Base-by-base conservation (phyloP, 2,329 filamentous ascomycete species). In the Alternaria triticina region DNA sequence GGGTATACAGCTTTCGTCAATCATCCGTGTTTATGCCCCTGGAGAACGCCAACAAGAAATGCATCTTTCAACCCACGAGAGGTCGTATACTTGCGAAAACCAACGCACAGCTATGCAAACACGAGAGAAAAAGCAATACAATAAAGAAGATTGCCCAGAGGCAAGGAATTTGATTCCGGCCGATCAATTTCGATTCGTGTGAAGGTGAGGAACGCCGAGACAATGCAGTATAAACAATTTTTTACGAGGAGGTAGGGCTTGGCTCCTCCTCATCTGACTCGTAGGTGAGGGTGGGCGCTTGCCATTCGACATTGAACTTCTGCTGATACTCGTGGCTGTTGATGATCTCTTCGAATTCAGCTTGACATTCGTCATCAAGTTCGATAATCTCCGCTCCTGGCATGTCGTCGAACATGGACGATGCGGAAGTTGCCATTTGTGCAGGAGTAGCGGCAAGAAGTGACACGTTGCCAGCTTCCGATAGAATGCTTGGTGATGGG, bases 401-500 rank as follows among this genome's bases (percentile, higher is more conserved):
- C 8, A 75, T 74, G 6, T 69, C 67, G 36, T 57, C 63, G 25
- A 71, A 70, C 17, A 72, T 47, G n/a, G 49, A 57, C 36, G 13
- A 10, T 25, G 25, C 56, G 43, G 59, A 51, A 17, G 59, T 54
- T 15, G 62, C 23, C 3, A 58, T 17, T 10, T 67, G 67, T 8
- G 62, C 43, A 7, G 73, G 71, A 6, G 74, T 69, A n/a, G 59
- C 64, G 13, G 60, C 63, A 30, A 73, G 46, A 15, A 70, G 59
- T 15, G 73, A 70, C 22, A 68, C 62, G 44, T 69, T 70, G 28
- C 73, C 74, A 15, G 68, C 69, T 27, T 77, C 74, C 5, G 74
- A 76, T 20, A 70, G 28, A 12, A 74, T 50, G 54, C 74, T 77
- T 3, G 77, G 77, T 3, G 75, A 77, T 5, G 75, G 74, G n/a